Percentiles rank a stretch among this genome's conserved stretches.
These are phyloP conservation scores for Fusarium duplospermum DNA, from an alignment of 2,329 filamentous ascomycete genomes.

Conservation along the genomic window DNA sequence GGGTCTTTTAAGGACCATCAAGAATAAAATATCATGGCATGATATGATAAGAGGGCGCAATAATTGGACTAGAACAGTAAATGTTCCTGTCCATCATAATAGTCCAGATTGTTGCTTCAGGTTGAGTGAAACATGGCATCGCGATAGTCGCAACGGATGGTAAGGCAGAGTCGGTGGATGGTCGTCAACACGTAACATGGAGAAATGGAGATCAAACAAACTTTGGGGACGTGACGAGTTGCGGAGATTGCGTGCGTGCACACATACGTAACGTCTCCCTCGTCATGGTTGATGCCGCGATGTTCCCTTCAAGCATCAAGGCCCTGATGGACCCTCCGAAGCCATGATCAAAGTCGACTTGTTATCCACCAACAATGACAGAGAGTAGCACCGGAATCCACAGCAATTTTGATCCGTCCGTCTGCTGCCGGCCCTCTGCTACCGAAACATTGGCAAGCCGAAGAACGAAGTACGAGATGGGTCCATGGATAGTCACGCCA, in stretches of 20 bases:
- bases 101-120: conserved; percentile 4
- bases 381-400: conserved; percentile 21
- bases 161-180: background rate
- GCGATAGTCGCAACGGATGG: background rate
- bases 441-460: conserved; percentile 21
- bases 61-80: conserved; percentile 8
- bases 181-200: background rate
- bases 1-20: background rate
- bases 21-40: background rate
- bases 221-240: conserved; percentile 14
- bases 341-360: conserved; percentile 4
- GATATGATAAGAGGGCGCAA: background rate
- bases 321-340: background rate
- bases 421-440: conserved; percentile 13
- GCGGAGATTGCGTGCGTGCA: conserved; percentile 29
- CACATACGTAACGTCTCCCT: conserved; percentile 23
- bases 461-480: conserved; percentile 8
- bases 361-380: conserved; percentile 23
- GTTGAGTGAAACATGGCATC: conserved; percentile 3
- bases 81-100: conserved; percentile 6
- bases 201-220: conserved; percentile 18
- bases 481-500: conserved; percentile 1
- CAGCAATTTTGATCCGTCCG: conserved; percentile 26
- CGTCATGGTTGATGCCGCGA: background rate
- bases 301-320: background rate